Evolutionary conservation across 352 stramenopile genomes (phyloP).

Genomic region (Phytophthora constricta): DNA sequence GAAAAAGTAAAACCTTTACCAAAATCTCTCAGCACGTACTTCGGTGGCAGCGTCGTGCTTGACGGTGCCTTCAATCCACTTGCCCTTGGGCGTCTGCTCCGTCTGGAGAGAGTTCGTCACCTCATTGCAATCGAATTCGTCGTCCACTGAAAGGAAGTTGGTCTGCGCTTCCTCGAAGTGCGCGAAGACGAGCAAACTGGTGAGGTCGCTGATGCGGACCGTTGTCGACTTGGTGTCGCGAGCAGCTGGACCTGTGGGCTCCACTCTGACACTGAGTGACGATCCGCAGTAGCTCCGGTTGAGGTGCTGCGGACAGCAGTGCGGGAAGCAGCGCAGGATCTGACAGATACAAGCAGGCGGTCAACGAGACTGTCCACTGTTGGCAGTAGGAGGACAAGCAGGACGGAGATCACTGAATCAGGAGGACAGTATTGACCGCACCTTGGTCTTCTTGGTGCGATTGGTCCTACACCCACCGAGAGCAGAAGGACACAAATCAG

Average conservation of each 20-base stretch:
- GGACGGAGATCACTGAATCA: too few relatives aligned
- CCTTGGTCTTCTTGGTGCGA: too few relatives aligned
- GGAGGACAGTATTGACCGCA: too few relatives aligned
- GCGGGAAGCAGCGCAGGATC: constrained; percentile 78
- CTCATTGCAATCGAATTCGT: constrained; percentile 30
- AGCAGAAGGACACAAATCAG: too few relatives aligned
- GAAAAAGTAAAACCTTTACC: neutral
- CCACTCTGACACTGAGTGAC: constrained; percentile 51
- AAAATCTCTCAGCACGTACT: constrained; percentile 10
- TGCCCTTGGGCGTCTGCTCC: constrained; percentile 68
- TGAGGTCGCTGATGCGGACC: constrained; percentile 15
- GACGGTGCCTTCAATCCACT: constrained; percentile 61
- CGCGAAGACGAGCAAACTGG: constrained; percentile 49
- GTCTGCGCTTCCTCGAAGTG: constrained; percentile 61
- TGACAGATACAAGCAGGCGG: too few relatives aligned
- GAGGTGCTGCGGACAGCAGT: constrained; percentile 72
- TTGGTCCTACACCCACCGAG: too few relatives aligned
- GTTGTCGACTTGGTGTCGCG: constrained; percentile 25
- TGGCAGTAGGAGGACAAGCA: too few relatives aligned
- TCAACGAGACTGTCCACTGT: too few relatives aligned
- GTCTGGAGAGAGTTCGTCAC: constrained; percentile 56
- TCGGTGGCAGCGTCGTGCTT: constrained; percentile 24
- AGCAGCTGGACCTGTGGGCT: constrained; percentile 17
- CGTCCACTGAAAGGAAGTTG: constrained; percentile 37
- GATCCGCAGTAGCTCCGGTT: constrained; percentile 77